Evolutionary conservation across 345 rosid species (phyloP).

Genomic region (Lepidium aucheri): DNA sequence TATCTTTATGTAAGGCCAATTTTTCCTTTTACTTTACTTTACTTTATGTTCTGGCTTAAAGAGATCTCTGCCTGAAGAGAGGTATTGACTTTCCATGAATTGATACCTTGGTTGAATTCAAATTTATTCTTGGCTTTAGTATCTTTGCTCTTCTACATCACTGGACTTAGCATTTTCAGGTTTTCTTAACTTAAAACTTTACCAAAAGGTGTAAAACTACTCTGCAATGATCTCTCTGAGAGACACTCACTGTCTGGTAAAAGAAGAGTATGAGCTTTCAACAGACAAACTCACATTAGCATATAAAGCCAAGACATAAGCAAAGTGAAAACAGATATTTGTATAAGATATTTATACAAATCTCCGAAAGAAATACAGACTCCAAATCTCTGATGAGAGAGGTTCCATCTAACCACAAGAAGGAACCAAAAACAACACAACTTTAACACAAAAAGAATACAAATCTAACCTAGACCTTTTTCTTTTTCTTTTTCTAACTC

Average conservation of each 20-base stretch:
- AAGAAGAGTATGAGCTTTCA: background rate
- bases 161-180: background rate
- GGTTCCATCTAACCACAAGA: background rate
- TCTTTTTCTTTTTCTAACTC: background rate
- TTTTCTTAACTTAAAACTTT: background rate
- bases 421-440: slow-evolving; percentile 2
- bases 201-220: background rate
- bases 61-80: background rate
- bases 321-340: background rate
- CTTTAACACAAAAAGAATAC: slow-evolving; percentile 3
- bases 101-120: background rate
- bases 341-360: background rate
- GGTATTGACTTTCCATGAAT: background rate
- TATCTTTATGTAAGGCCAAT: background rate
- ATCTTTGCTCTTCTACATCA: background rate
- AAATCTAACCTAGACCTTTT: background rate
- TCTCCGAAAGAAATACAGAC: background rate
- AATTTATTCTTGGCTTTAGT: background rate
- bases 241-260: background rate
- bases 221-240: background rate
- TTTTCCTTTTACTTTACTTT: background rate
- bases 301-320: background rate
- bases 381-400: background rate
- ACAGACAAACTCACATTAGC: background rate
- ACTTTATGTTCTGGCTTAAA: background rate